phyloP scores from a whole-genome alignment of 768 basidiomycete species.

The Kwoniella shandongensis region DNA sequence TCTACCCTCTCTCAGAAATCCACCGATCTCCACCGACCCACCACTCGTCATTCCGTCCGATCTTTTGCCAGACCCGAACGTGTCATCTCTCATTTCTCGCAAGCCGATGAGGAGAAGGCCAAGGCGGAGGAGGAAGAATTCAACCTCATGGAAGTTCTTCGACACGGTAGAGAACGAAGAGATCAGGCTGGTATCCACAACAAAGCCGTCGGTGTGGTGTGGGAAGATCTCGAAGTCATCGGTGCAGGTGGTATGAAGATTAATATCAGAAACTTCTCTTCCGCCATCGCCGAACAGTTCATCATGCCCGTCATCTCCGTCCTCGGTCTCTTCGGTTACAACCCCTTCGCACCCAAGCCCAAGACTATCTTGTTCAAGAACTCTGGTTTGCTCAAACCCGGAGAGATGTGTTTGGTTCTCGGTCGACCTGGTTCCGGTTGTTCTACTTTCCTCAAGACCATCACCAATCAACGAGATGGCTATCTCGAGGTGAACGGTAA shows the following conservation, averaged over 20 bases:
- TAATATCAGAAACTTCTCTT: slow-evolving; percentile 55
- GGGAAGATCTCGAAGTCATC: slow-evolving; percentile 52
- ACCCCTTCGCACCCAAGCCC: slow-evolving; percentile 60
- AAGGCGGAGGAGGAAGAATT: slow-evolving; percentile 50
- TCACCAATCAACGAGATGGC: slow-evolving; percentile 72
- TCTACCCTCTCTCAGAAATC: slow-evolving; percentile 42
- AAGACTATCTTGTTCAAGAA: slow-evolving; percentile 62
- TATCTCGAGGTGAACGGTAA: slow-evolving; percentile 69
- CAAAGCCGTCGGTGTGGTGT: slow-evolving; percentile 53
- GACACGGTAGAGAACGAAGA: slow-evolving; percentile 26
- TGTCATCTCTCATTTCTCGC: slow-evolving; percentile 9
- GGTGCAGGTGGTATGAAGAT: slow-evolving; percentile 56
- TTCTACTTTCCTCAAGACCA: slow-evolving; percentile 74
- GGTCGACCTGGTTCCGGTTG: slow-evolving; percentile 85
- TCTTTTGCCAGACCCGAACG: slow-evolving; percentile 12
- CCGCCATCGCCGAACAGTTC: slow-evolving; percentile 56
- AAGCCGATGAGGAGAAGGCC: slow-evolving; percentile 45
- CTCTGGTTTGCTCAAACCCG: slow-evolving; percentile 63
- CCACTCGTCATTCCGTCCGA: slow-evolving; percentile 22
- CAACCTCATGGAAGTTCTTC: slow-evolving; percentile 51
- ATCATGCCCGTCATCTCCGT: slow-evolving; percentile 65
- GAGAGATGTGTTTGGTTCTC: slow-evolving; percentile 72
- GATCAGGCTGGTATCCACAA: slow-evolving; percentile 54
- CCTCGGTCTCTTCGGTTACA: slow-evolving; percentile 57
- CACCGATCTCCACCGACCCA: slow-evolving; percentile 32